Percentiles rank a stretch among this genome's conserved stretches.
These are phyloP conservation scores for Diversispora eburnea DNA, from an alignment of 192 early-diverging fungal species.

Conservation along the genomic window DNA sequence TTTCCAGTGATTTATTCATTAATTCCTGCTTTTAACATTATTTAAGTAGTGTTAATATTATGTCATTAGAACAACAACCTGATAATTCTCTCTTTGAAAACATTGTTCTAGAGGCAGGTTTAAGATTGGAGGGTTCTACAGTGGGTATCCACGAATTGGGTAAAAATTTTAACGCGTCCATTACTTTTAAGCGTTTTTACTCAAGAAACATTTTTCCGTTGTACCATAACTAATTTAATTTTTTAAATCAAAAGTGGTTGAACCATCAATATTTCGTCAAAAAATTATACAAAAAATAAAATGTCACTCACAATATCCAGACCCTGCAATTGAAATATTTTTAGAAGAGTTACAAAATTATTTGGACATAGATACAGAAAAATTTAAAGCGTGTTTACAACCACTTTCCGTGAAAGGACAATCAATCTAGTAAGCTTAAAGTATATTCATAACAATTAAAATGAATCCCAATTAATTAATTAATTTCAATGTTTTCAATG, in stretches of 20 bases:
- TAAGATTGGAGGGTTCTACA: background rate
- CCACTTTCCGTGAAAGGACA: conserved; percentile 7
- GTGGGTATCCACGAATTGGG: conserved; percentile 3
- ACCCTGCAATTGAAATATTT: conserved; percentile 28
- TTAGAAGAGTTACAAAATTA: conserved; percentile 36
- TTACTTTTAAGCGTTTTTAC: background rate
- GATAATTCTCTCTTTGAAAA: conserved; percentile 3
- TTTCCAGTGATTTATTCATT: too few relatives aligned
- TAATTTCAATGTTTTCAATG: too few relatives aligned
- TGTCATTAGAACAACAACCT: background rate
- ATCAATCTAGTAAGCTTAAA: background rate
- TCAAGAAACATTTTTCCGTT: background rate
- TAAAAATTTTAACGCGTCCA: background rate
- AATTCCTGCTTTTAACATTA: too few relatives aligned
- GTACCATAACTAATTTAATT: background rate
- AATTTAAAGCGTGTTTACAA: conserved; percentile 30
- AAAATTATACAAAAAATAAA: conserved; percentile 18
- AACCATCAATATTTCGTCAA: conserved; percentile 18
- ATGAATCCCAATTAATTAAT: too few relatives aligned
- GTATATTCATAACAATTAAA: background rate
- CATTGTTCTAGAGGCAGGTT: background rate
- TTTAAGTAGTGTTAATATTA: background rate
- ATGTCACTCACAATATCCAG: conserved; percentile 16
- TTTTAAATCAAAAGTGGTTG: conserved; percentile 9
- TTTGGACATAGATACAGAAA: conserved; percentile 26